These are phyloP conservation scores for Cladosporium phlei DNA, from an alignment of 2,329 filamentous ascomycete genomes.

Conservation along the genomic window DNA sequence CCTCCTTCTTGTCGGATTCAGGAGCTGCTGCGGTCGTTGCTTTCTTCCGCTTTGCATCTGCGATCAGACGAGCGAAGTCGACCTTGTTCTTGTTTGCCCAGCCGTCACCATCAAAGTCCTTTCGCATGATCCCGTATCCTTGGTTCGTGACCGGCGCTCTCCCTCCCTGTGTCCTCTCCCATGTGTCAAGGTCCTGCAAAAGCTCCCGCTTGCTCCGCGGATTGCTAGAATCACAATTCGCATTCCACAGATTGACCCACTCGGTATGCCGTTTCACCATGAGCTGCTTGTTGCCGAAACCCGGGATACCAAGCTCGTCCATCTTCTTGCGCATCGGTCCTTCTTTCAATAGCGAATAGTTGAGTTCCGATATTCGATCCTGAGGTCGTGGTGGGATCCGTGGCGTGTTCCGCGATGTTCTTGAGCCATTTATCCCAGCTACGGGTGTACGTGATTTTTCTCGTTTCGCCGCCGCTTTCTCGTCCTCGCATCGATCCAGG, in stretches of 20 bases:
- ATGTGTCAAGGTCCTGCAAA: constrained; percentile 71
- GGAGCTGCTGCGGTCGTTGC: constrained; percentile 14
- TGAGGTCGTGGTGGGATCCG: constrained; percentile 37
- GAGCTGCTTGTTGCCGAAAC: constrained; percentile 61
- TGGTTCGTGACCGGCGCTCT: constrained; percentile 42
- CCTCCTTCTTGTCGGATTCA: neutral
- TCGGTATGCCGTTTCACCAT: constrained; percentile 80
- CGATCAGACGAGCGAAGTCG: constrained; percentile 76
- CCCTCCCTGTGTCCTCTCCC: constrained; percentile 79
- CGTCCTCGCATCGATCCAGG: constrained; percentile 61
- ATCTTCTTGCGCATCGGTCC: constrained; percentile 73
- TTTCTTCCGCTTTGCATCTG: constrained; percentile 61
- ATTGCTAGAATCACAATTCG: constrained; percentile 80
- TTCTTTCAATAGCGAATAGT: constrained; percentile 85
- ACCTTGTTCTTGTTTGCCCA: constrained; percentile 69
- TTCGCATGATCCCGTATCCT: constrained; percentile 62
- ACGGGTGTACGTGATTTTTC: constrained; percentile 20
- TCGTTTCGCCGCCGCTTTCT: constrained; percentile 26
- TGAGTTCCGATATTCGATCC: constrained; percentile 72
- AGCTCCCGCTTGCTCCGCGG: constrained; percentile 69
- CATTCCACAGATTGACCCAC: constrained; percentile 94
- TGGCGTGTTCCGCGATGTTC: constrained; percentile 22
- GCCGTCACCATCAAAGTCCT: constrained; percentile 76
- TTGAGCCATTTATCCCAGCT: constrained; percentile 15
- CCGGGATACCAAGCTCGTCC: constrained; percentile 70